A percentile compares a stretch with the other conserved stretches of the same genome.
Conservation (phyloP, 345 rosid genomes). For the Turnera subulata region DNA sequence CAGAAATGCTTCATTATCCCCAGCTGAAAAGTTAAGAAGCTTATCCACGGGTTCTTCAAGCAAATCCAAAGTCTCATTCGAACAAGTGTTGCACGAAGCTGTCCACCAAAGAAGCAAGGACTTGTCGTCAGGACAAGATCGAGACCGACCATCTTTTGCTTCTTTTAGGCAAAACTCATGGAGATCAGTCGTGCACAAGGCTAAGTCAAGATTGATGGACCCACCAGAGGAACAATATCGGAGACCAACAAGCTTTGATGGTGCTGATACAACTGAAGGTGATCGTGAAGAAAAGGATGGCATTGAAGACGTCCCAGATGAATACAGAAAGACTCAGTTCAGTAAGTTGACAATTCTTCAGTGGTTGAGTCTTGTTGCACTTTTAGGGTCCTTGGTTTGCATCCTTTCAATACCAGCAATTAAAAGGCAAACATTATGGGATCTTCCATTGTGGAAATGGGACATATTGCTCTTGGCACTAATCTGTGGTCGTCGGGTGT, state of each 20-base stretch:
- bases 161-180: constrained; percentile 24
- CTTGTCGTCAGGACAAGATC: neutral
- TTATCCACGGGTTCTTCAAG: constrained; percentile 12
- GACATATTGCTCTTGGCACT: constrained; percentile 36
- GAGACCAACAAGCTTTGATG: constrained; percentile 7
- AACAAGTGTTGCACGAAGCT: constrained; percentile 25
- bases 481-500: constrained; percentile 38
- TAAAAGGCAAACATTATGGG: constrained; percentile 32
- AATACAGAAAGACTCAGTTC: constrained; percentile 15
- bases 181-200: constrained; percentile 26
- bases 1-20: constrained; percentile 12
- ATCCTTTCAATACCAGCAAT: constrained; percentile 24
- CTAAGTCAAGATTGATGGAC: constrained; percentile 46
- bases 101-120: constrained; percentile 19
- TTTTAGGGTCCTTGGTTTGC: constrained; percentile 31
- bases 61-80: constrained; percentile 27
- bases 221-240: constrained; percentile 27
- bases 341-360: constrained; percentile 24
- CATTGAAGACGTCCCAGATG: constrained; percentile 34
- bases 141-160: neutral
- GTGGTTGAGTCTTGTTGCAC: constrained; percentile 26
- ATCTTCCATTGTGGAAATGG: constrained; percentile 53
- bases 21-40: constrained; percentile 4
- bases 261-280: constrained; percentile 1
- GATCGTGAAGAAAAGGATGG: constrained; percentile 17